Evolutionary conservation across 2,329 filamentous ascomycete species (phyloP).

Genomic region (Cercospora sp.): DNA sequence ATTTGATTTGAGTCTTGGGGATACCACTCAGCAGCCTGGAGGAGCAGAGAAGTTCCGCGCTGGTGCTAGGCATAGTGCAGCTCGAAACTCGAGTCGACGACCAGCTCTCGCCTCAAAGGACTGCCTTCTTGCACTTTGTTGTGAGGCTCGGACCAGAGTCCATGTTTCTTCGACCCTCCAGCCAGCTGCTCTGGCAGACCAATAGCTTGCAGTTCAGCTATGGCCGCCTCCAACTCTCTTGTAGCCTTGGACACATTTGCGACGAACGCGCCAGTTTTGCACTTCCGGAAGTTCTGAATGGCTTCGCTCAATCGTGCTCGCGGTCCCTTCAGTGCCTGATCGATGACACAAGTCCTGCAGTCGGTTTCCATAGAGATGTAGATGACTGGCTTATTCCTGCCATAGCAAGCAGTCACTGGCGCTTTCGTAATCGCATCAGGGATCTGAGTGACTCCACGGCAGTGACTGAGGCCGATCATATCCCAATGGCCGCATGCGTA

Average conservation of each 20-base stretch:
- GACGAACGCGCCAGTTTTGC: not conserved
- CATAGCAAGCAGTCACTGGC: not conserved
- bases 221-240: not conserved
- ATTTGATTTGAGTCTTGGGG: not conserved
- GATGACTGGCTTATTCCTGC: not conserved
- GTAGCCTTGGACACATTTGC: not conserved
- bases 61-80: not conserved
- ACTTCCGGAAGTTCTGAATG: not conserved
- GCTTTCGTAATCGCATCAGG: not conserved
- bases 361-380: not conserved
- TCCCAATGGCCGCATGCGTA: slow-evolving; percentile 3
- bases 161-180: not conserved
- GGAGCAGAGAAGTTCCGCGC: not conserved
- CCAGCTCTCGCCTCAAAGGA: not conserved
- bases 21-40: not conserved
- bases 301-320: not conserved
- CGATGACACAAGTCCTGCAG: not conserved
- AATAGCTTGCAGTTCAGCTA: not conserved
- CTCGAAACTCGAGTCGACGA: not conserved
- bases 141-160: not conserved
- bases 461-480: not conserved
- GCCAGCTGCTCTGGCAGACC: not conserved
- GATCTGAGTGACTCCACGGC: not conserved
- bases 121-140: not conserved
- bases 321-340: not conserved